Percentiles rank a stretch among this genome's conserved stretches.
phyloP scores from a whole-genome alignment of 768 basidiomycete species.

The Leccinum subtestaceum region DNA sequence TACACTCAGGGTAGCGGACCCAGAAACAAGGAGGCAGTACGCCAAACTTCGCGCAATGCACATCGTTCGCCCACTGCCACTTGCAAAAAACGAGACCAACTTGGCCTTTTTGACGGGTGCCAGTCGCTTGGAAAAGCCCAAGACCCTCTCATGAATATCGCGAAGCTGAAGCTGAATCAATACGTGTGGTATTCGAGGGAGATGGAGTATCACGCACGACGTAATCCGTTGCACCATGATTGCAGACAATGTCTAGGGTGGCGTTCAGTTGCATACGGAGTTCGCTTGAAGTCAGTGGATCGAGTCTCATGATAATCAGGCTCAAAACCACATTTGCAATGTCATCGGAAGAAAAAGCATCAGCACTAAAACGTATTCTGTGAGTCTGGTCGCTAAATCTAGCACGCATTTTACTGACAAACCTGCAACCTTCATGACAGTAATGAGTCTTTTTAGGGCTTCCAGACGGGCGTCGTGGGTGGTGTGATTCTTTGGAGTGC shows the following conservation, averaged over 20 bases:
- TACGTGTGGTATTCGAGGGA: background rate
- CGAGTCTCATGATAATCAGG: constrained; percentile 56
- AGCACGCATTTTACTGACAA: constrained; percentile 38
- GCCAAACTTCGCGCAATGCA: constrained; percentile 62
- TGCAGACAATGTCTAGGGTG: constrained; percentile 48
- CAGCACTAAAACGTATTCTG: constrained; percentile 26
- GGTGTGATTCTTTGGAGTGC: constrained; percentile 11
- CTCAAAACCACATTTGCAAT: constrained; percentile 47
- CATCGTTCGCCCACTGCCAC: constrained; percentile 46
- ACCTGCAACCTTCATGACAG: constrained; percentile 42
- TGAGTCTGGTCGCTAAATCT: background rate
- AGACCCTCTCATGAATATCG: constrained; percentile 43
- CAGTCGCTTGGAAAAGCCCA: constrained; percentile 40
- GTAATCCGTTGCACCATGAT: constrained; percentile 33
- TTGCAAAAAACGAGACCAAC: constrained; percentile 49
- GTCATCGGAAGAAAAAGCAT: constrained; percentile 38
- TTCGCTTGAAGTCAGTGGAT: constrained; percentile 44
- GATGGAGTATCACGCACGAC: constrained; percentile 17
- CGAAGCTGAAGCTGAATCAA: constrained; percentile 40
- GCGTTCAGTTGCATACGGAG: constrained; percentile 45
- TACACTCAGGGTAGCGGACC: constrained; percentile 9
- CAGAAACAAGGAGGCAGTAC: constrained; percentile 31
- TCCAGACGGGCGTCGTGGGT: constrained; percentile 26
- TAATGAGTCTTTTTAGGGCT: constrained; percentile 41
- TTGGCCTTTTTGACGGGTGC: constrained; percentile 49